These are phyloP conservation scores for Phytophthora macrochlamydospora DNA, from an alignment of 352 stramenopile species.

Conservation along the genomic window DNA sequence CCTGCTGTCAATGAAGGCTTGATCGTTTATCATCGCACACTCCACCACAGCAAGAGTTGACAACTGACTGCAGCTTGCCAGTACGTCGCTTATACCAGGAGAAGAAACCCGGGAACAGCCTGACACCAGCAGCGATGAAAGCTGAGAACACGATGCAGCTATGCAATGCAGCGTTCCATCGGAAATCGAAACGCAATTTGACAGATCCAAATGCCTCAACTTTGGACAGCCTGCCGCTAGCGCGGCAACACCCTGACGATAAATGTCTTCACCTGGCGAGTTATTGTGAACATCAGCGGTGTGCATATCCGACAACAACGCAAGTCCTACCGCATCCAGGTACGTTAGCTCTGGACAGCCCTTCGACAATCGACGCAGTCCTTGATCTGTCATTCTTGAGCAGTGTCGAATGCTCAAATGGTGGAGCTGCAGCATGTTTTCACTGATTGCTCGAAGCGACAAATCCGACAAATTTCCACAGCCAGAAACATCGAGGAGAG, in stretches of 20 bases:
- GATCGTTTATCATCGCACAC: conserved; percentile 49
- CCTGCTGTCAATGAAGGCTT: conserved; percentile 26
- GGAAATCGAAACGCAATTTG: conserved; percentile 47
- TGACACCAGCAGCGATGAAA: conserved; percentile 29
- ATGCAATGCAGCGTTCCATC: conserved; percentile 39
- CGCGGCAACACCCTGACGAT: conserved; percentile 40
- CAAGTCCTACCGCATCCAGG: conserved; percentile 48
- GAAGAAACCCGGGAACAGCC: conserved; percentile 36
- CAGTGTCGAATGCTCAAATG: conserved; percentile 56
- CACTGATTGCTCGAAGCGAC: conserved; percentile 82
- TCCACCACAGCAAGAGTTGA: conserved; percentile 29
- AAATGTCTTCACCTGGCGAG: conserved; percentile 1
- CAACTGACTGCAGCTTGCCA: conserved; percentile 32
- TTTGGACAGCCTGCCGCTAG: conserved; percentile 37
- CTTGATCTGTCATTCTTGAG: conserved; percentile 54
- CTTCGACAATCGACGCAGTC: conserved; percentile 50
- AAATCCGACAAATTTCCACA: conserved; percentile 91
- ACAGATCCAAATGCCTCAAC: conserved; percentile 60
- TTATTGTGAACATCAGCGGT: not conserved
- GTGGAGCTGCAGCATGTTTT: conserved; percentile 69
- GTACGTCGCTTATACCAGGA: conserved; percentile 26
- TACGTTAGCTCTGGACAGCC: conserved; percentile 53
- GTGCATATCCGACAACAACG: conserved; percentile 49
- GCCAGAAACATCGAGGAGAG: conserved; percentile 80
- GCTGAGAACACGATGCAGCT: conserved; percentile 15